Evolutionary conservation across 495 filamentous ascomycete species (phyloP).

Genomic region (Talaromyces stipitatus): DNA sequence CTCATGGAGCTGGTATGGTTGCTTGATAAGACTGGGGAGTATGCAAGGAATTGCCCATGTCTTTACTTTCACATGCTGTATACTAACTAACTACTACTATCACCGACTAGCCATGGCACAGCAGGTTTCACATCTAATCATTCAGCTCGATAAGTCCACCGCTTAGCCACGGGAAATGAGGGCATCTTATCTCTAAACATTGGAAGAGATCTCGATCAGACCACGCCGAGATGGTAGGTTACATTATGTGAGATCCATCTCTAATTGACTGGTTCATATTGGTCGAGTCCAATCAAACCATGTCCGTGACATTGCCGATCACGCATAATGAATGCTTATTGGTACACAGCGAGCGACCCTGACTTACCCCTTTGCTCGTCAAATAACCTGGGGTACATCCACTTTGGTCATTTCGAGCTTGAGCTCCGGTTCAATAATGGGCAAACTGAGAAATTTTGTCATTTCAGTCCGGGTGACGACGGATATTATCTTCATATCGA

Average conservation of each 20-base stretch:
- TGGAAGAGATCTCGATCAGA: background rate
- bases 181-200: background rate
- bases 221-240: too few relatives aligned
- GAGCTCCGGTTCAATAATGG: too few relatives aligned
- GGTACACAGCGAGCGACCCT: background rate
- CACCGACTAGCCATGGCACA: background rate
- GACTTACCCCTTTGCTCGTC: background rate
- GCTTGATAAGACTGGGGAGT: background rate
- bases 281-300: background rate
- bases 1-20: background rate
- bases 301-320: background rate
- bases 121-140: too few relatives aligned
- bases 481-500: background rate
- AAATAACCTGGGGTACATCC: background rate
- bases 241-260: background rate
- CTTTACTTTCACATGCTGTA: background rate
- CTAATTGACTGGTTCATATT: background rate
- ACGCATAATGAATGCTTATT: too few relatives aligned
- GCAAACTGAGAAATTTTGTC: too few relatives aligned
- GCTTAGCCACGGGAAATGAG: background rate
- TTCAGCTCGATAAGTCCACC: background rate
- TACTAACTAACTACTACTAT: background rate
- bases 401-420: too few relatives aligned
- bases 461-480: background rate
- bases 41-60: background rate